Evolutionary conservation across 116 monocot species (phyloP).

Genomic region (Papilionanthe hybrid): DNA sequence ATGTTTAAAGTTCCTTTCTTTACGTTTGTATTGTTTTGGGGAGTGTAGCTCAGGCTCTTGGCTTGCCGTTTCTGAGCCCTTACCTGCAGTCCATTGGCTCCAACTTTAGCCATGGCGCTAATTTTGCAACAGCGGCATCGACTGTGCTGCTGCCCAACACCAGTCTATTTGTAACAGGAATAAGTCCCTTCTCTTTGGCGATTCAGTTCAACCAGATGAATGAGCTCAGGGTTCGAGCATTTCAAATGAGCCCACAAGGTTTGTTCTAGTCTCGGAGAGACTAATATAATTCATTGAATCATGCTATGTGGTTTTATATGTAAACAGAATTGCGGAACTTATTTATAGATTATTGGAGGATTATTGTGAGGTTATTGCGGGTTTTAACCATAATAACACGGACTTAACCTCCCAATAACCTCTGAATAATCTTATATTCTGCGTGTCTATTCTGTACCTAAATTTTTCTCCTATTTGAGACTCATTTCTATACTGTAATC

Average conservation of each 20-base stretch:
- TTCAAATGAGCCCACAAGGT: slow-evolving; percentile 25
- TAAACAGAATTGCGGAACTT: too few relatives aligned
- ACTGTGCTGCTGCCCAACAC: slow-evolving; percentile 81
- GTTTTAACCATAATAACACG: too few relatives aligned
- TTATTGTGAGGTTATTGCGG: too few relatives aligned
- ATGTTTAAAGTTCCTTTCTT: background rate
- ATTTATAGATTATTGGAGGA: too few relatives aligned
- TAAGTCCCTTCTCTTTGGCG: slow-evolving; percentile 69
- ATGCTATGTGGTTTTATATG: too few relatives aligned
- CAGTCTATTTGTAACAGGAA: slow-evolving; percentile 58
- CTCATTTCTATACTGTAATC: background rate
- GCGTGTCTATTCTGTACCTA: too few relatives aligned
- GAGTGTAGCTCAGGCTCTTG: slow-evolving; percentile 62
- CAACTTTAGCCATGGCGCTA: slow-evolving; percentile 70
- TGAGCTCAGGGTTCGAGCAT: slow-evolving; percentile 30
- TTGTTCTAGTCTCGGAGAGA: background rate
- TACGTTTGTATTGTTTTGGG: too few relatives aligned
- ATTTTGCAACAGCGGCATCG: slow-evolving; percentile 82
- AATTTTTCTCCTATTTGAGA: too few relatives aligned
- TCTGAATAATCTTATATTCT: too few relatives aligned
- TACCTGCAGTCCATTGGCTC: slow-evolving; percentile 75
- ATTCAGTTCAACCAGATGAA: slow-evolving; percentile 89
- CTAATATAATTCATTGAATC: too few relatives aligned
- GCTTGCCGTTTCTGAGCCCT: slow-evolving; percentile 78
- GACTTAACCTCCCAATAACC: too few relatives aligned